Evolutionary conservation across 2,329 filamentous ascomycete species (phyloP).

Genomic region (Emergomyces africanus): DNA sequence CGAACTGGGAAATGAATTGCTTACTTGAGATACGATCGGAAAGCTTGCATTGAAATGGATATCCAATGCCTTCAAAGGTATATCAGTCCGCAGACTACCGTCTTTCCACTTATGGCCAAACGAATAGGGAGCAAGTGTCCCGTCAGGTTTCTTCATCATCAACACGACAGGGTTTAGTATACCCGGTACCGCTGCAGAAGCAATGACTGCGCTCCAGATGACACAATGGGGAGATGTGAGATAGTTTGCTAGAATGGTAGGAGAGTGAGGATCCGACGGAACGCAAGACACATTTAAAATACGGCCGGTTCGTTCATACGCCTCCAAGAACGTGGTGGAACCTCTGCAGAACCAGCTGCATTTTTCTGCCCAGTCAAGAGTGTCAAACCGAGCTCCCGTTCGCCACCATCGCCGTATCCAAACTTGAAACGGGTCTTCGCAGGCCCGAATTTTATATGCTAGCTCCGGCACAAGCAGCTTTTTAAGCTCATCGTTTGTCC

Average conservation of each 20-base stretch:
- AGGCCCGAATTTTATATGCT: slow-evolving; percentile 73
- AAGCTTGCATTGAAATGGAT: slow-evolving; percentile 98
- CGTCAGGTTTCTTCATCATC: slow-evolving; percentile 72
- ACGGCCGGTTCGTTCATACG: slow-evolving; percentile 83
- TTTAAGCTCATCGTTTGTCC: slow-evolving; percentile 84
- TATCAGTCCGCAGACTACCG: slow-evolving; percentile 84
- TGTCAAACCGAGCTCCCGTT: slow-evolving; percentile 89
- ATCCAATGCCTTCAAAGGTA: slow-evolving; percentile 86
- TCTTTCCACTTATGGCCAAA: slow-evolving; percentile 99
- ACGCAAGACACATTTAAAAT: slow-evolving; percentile 95
- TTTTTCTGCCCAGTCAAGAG: slow-evolving; percentile 74
- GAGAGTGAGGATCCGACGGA: slow-evolving; percentile 88
- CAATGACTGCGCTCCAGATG: slow-evolving; percentile 93
- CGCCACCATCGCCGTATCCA: slow-evolving; percentile 82
- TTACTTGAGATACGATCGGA: slow-evolving; percentile 59
- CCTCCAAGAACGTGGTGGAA: slow-evolving; percentile 87
- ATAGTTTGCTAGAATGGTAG: slow-evolving; percentile 86
- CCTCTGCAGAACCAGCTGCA: slow-evolving; percentile 85
- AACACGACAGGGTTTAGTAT: slow-evolving; percentile 92
- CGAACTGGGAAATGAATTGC: background rate
- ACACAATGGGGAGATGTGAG: slow-evolving; percentile 92
- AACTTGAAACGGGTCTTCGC: slow-evolving; percentile 59
- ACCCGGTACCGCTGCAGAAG: slow-evolving; percentile 88
- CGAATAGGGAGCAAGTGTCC: slow-evolving; percentile 72
- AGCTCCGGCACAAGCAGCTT: slow-evolving; percentile 73